These are phyloP conservation scores for Helotiales sp. DNA, from an alignment of 2,329 filamentous ascomycete genomes.

Conservation along the genomic window DNA sequence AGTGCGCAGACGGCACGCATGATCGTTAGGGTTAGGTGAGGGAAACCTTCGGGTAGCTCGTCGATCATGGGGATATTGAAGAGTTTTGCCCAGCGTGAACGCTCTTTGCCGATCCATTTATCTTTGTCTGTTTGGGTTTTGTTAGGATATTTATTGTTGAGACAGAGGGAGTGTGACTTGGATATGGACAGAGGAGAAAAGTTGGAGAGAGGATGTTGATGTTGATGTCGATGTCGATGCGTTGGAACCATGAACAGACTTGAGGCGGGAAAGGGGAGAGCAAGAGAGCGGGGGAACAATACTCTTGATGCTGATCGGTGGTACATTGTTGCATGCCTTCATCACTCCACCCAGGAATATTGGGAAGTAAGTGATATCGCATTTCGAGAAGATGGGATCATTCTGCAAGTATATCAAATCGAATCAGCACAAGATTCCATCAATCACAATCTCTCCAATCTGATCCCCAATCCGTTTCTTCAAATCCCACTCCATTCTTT, in stretches of 20 bases:
- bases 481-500: no score
- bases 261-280: no score
- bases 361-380: slow-evolving; percentile 60
- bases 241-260: no score
- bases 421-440: not conserved
- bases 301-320: slow-evolving; percentile 63
- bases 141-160: no score
- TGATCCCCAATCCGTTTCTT: not conserved
- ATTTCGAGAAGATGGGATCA: slow-evolving; percentile 58
- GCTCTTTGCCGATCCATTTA: slow-evolving; percentile 59
- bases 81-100: slow-evolving; percentile 56
- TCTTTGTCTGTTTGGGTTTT: slow-evolving; percentile 56
- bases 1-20: slow-evolving; percentile 59
- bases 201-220: not conserved
- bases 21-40: slow-evolving; percentile 54
- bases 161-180: no score
- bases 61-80: slow-evolving; percentile 59
- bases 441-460: not conserved
- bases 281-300: slow-evolving; percentile 27
- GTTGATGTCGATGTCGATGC: no score
- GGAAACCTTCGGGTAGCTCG: slow-evolving; percentile 55
- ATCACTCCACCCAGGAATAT: slow-evolving; percentile 65
- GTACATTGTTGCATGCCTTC: slow-evolving; percentile 56
- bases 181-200: no score
- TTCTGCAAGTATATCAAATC: slow-evolving; percentile 47